Conservation (phyloP, 2,329 filamentous ascomycete species). For the Pseudocercospora fijiensis region DNA sequence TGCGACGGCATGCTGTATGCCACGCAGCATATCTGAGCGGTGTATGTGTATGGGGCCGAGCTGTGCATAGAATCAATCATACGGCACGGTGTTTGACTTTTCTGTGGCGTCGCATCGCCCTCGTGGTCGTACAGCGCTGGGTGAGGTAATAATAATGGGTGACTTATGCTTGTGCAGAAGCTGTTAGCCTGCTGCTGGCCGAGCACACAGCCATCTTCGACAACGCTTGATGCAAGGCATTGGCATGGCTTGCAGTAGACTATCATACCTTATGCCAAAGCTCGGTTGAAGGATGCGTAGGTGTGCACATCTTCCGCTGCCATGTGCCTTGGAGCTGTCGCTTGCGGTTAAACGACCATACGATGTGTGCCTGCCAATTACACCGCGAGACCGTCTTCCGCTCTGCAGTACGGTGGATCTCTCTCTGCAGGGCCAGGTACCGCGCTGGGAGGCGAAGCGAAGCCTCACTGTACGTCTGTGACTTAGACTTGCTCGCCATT, state of each 20-base stretch:
- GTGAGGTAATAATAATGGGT: too few species aligned
- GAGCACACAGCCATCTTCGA: neutral
- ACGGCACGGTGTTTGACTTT: neutral
- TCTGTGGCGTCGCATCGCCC: neutral
- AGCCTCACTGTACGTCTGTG: too few species aligned
- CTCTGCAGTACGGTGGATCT: neutral
- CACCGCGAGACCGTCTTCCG: neutral
- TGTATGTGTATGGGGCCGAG: too few species aligned
- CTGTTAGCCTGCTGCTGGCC: neutral
- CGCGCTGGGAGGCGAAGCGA: conserved; percentile 6
- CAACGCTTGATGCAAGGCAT: neutral
- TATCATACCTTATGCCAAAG: neutral
- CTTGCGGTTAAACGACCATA: neutral
- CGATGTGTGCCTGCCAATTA: neutral
- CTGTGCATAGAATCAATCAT: too few species aligned
- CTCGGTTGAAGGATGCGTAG: neutral
- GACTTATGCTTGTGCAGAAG: neutral
- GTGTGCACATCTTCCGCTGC: neutral
- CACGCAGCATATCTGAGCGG: neutral
- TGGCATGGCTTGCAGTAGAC: neutral
- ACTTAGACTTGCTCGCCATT: neutral
- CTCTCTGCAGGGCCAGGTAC: conserved; percentile 1
- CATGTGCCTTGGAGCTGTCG: neutral
- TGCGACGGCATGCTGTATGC: neutral
- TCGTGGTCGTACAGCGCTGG: conserved; percentile 5